Conservation (phyloP, 1,139 yeast genomes). For the Cylindricascospora bacillispora region DNA sequence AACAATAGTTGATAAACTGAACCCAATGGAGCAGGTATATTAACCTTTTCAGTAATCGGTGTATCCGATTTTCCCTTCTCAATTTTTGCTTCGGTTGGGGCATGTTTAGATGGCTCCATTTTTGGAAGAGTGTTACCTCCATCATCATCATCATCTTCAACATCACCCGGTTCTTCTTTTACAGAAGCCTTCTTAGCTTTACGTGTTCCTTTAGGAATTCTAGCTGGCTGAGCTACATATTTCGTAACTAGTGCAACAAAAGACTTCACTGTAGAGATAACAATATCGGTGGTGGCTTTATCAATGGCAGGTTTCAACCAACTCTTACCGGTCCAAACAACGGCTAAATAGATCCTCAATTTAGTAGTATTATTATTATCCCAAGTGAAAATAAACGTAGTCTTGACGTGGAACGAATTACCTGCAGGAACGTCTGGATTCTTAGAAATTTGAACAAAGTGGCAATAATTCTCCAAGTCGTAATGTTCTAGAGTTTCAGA, state of each 20-base stretch:
- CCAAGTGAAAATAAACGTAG: slow-evolving; percentile 52
- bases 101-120: slow-evolving; percentile 46
- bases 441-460: slow-evolving; percentile 53
- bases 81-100: slow-evolving; percentile 40
- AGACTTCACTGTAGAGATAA: slow-evolving; percentile 40
- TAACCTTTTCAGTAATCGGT: slow-evolving; percentile 45
- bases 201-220: slow-evolving; percentile 17
- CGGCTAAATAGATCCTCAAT: slow-evolving; percentile 47
- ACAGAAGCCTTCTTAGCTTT: slow-evolving; percentile 4
- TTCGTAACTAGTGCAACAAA: slow-evolving; percentile 33
- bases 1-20: slow-evolving; percentile 56
- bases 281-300: slow-evolving; percentile 53
- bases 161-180: background rate
- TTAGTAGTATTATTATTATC: slow-evolving; percentile 56
- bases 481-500: slow-evolving; percentile 53
- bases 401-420: slow-evolving; percentile 57
- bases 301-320: slow-evolving; percentile 43
- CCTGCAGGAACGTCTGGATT: slow-evolving; percentile 98
- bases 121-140: slow-evolving; percentile 23
- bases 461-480: slow-evolving; percentile 44
- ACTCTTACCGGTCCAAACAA: slow-evolving; percentile 62
- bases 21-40: slow-evolving; percentile 61
- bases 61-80: slow-evolving; percentile 47
- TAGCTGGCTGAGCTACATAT: background rate
- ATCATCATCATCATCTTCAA: slow-evolving; percentile 1